Conservation (phyloP, 208 protist genomes). For the Leishmania tarentolae region DNA sequence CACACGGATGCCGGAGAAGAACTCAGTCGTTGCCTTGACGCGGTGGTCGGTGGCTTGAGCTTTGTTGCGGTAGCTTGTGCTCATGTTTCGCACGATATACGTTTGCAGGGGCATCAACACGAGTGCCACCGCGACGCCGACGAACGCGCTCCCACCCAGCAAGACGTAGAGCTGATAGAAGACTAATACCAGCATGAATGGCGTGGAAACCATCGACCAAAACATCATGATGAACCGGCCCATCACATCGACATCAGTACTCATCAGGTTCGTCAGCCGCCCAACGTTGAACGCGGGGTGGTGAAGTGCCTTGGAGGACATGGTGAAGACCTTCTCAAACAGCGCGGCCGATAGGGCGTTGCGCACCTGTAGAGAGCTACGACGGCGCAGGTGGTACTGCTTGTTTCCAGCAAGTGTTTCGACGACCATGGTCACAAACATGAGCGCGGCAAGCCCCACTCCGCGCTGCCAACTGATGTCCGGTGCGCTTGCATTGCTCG, state of each 20-base stretch:
- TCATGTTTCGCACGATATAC: constrained; percentile 38
- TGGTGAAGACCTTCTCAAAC: constrained; percentile 82
- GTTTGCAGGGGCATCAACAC: constrained; percentile 67
- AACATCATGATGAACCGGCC: constrained; percentile 53
- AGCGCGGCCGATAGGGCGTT: constrained; percentile 67
- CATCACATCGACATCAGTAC: constrained; percentile 61
- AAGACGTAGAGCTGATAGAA: constrained; percentile 54
- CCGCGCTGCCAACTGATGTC: constrained; percentile 8
- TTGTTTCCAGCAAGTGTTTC: constrained; percentile 7
- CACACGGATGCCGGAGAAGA: constrained; percentile 86
- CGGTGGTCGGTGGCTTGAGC: constrained; percentile 74
- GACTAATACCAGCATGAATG: constrained; percentile 58
- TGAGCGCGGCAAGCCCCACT: background rate
- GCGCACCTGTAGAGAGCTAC: constrained; percentile 41
- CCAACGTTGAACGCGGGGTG: constrained; percentile 42
- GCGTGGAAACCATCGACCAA: constrained; percentile 50
- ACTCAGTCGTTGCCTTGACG: constrained; percentile 88
- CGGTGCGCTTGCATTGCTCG: background rate
- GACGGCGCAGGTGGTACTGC: constrained; percentile 38
- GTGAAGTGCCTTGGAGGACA: constrained; percentile 43
- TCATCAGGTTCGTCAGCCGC: constrained; percentile 48
- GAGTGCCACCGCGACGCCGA: constrained; percentile 61
- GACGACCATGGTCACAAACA: constrained; percentile 1
- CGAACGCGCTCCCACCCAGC: constrained; percentile 62
- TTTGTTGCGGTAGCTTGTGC: constrained; percentile 17